Conservation (phyloP, 2,329 filamentous ascomycete species). For the Aspergillus awamori region DNA sequence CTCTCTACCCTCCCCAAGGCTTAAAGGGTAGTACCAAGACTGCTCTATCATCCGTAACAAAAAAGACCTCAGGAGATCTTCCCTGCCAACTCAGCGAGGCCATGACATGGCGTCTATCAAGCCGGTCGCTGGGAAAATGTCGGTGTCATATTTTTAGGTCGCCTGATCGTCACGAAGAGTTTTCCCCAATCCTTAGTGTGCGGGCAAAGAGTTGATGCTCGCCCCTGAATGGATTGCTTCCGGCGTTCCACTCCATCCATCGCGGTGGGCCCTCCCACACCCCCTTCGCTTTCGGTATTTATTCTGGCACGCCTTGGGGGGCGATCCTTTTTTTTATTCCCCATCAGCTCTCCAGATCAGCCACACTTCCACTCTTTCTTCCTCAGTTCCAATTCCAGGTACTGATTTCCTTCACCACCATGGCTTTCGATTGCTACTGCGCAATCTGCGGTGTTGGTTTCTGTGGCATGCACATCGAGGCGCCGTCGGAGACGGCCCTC, state of each 20-base stretch:
- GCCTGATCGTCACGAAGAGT: conserved; percentile 11
- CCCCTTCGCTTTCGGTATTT: conserved; percentile 7
- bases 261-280: conserved; percentile 5
- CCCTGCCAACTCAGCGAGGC: conserved; percentile 4
- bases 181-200: conserved; percentile 3
- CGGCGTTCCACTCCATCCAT: background rate
- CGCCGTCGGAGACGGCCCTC: conserved; percentile 20
- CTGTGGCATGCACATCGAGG: conserved; percentile 25
- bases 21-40: background rate
- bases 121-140: background rate
- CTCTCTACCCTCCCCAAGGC: background rate
- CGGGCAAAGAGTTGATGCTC: background rate
- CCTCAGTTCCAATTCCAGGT: background rate
- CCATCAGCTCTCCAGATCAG: background rate
- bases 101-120: background rate
- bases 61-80: conserved; percentile 1
- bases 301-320: background rate
- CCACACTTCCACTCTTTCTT: background rate
- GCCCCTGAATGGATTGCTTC: conserved; percentile 10
- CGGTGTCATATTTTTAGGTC: conserved; percentile 11
- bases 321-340: background rate
- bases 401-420: background rate
- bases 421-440: conserved; percentile 30
- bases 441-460: conserved; percentile 27
- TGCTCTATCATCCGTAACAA: background rate